A percentile compares a stretch with the other conserved stretches of the same genome.
These are phyloP conservation scores for Pouteria glomerata DNA, from an alignment of 148 eudicot species.

Conservation along the genomic window DNA sequence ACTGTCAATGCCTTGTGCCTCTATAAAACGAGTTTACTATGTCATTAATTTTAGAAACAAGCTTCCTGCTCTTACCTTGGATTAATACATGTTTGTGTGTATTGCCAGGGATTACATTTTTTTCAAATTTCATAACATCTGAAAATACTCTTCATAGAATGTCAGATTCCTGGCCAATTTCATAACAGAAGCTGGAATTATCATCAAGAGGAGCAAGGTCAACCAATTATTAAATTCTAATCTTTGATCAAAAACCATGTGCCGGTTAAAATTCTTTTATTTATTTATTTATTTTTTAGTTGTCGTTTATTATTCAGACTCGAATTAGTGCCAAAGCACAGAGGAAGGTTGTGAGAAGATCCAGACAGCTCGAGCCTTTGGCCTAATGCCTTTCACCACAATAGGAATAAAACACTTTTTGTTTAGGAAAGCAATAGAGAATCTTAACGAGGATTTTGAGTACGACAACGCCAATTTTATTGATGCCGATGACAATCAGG, in stretches of 20 bases:
- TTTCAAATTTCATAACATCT: neutral
- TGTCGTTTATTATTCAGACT: constrained; percentile 48
- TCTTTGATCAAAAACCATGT: neutral
- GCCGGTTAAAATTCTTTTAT: too few species aligned
- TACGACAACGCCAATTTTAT: constrained; percentile 27
- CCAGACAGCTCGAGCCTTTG: constrained; percentile 88
- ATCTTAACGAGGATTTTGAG: constrained; percentile 4
- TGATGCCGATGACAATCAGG: constrained; percentile 22
- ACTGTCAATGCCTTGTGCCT: too few species aligned
- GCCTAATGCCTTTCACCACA: constrained; percentile 82
- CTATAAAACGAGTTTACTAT: too few species aligned
- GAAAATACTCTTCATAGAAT: constrained; percentile 40
- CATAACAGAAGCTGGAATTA: constrained; percentile 79
- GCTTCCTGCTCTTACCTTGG: too few species aligned
- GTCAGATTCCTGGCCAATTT: constrained; percentile 90
- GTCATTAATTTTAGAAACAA: too few species aligned
- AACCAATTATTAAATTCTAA: neutral
- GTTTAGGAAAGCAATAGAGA: constrained; percentile 64
- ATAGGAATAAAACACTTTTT: constrained; percentile 72
- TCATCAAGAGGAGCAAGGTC: constrained; percentile 91
- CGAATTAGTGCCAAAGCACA: constrained; percentile 92
- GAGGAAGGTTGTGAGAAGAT: constrained; percentile 90
- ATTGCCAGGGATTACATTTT: too few species aligned
- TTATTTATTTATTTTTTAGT: neutral
- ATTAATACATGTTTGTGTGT: too few species aligned